phyloP scores from a whole-genome alignment of 2,329 filamentous ascomycete genomes.

The Shiraia bambusicola region DNA sequence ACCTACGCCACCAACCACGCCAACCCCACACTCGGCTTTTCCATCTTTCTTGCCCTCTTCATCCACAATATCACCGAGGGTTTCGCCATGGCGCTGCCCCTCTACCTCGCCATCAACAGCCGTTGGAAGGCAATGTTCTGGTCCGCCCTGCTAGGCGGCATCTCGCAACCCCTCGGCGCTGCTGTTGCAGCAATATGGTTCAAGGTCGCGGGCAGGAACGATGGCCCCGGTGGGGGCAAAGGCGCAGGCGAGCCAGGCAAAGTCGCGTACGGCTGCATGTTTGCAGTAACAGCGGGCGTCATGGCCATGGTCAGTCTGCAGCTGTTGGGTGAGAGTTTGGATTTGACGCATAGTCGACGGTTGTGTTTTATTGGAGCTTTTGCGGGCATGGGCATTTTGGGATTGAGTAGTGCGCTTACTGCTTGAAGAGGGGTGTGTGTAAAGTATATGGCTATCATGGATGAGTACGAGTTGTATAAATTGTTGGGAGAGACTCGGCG shows the following conservation, averaged over 20 bases:
- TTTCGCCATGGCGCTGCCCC: slow-evolving; percentile 86
- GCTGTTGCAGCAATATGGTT: slow-evolving; percentile 86
- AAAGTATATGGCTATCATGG: too few species aligned
- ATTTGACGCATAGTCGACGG: slow-evolving; percentile 75
- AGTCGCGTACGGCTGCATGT: slow-evolving; percentile 73
- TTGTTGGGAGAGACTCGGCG: too few species aligned
- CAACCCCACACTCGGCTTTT: slow-evolving; percentile 82
- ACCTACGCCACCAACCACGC: slow-evolving; percentile 98
- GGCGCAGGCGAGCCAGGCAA: slow-evolving; percentile 53
- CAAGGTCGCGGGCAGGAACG: slow-evolving; percentile 62
- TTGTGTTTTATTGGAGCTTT: slow-evolving; percentile 80
- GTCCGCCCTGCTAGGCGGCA: slow-evolving; percentile 78
- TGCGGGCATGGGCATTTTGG: slow-evolving; percentile 83
- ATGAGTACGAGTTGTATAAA: too few species aligned
- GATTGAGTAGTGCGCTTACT: slow-evolving; percentile 81
- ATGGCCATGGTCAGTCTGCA: slow-evolving; percentile 93
- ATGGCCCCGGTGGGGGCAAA: slow-evolving; percentile 27
- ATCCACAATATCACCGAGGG: slow-evolving; percentile 99
- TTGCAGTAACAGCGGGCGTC: slow-evolving; percentile 86
- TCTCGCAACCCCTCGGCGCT: slow-evolving; percentile 85
- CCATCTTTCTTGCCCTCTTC: slow-evolving; percentile 92
- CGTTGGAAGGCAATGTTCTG: slow-evolving; percentile 80
- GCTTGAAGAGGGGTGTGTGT: slow-evolving; percentile 41
- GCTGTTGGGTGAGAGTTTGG: slow-evolving; percentile 82
- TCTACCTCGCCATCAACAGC: slow-evolving; percentile 86